phyloP scores from a whole-genome alignment of 495 filamentous ascomycete species.

The Cudoniella acicularis region DNA sequence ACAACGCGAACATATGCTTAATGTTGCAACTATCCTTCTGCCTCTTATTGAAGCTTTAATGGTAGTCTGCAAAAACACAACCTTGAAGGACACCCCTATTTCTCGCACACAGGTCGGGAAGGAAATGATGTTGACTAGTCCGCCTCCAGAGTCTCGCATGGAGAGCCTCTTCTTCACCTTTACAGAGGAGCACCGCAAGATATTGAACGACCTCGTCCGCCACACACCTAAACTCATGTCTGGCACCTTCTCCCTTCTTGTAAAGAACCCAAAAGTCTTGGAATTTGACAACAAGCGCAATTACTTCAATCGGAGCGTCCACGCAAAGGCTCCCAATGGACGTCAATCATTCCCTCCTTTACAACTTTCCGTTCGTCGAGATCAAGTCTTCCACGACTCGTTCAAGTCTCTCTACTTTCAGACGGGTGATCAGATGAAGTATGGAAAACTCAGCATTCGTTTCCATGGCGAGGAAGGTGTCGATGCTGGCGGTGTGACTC shows the following conservation, averaged over 20 bases:
- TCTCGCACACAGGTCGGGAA: slow-evolving; percentile 41
- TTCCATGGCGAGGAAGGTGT: slow-evolving; percentile 98
- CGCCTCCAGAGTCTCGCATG: slow-evolving; percentile 77
- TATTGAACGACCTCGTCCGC: slow-evolving; percentile 95
- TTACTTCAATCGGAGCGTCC: slow-evolving; percentile 93
- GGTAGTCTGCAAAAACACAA: slow-evolving; percentile 98
- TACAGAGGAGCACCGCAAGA: slow-evolving; percentile 96
- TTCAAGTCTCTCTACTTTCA: slow-evolving; percentile 97
- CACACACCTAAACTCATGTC: slow-evolving; percentile 98
- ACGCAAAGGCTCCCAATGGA: slow-evolving; percentile 62
- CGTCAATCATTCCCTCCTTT: slow-evolving; percentile 62
- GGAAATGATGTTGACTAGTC: slow-evolving; percentile 70
- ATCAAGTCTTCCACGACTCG: slow-evolving; percentile 97
- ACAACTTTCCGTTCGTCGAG: slow-evolving; percentile 85
- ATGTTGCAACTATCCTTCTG: slow-evolving; percentile 90
- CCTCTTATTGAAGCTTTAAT: slow-evolving; percentile 94
- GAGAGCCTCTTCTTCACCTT: slow-evolving; percentile 96
- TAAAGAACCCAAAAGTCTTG: slow-evolving; percentile 97
- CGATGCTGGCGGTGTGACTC: slow-evolving; percentile 94
- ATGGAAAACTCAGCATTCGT: slow-evolving; percentile 93
- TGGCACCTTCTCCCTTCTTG: slow-evolving; percentile 88
- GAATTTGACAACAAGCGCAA: slow-evolving; percentile 99
- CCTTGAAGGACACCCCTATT: slow-evolving; percentile 57
- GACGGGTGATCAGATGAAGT: slow-evolving; percentile 91
- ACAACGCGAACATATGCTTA: slow-evolving; percentile 89